Percentiles rank a stretch among this genome's conserved stretches.
These are phyloP conservation scores for Tetraselmis striata DNA, from an alignment of 139 green algal genomes.

Conservation along the genomic window DNA sequence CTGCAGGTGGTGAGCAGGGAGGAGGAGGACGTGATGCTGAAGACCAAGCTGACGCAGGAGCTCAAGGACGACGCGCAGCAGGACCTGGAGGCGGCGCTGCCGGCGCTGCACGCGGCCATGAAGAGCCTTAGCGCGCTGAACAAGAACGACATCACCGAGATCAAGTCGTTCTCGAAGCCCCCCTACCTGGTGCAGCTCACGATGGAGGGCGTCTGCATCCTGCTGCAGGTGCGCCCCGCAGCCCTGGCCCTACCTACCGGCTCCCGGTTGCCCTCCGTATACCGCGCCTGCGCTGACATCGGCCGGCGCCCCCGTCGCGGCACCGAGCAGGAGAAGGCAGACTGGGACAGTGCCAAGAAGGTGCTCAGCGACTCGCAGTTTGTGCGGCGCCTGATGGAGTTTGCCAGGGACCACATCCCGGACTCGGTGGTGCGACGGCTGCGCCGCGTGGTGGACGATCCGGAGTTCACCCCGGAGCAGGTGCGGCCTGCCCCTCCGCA, in stretches of 20 bases:
- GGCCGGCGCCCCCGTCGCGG: neutral
- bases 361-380: slow-evolving; percentile 36
- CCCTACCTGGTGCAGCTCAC: slow-evolving; percentile 6
- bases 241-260: neutral
- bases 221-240: neutral
- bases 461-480: neutral
- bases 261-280: neutral
- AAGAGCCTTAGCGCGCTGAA: slow-evolving; percentile 75
- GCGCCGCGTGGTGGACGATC: neutral
- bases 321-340: slow-evolving; percentile 32
- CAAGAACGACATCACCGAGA: slow-evolving; percentile 24
- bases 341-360: slow-evolving; percentile 48
- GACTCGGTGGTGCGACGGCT: slow-evolving; percentile 31
- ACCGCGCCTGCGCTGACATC: neutral
- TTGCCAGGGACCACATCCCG: slow-evolving; percentile 46
- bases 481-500: neutral
- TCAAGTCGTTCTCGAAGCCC: slow-evolving; percentile 1
- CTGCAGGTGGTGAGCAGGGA: slow-evolving; percentile 57
- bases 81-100: slow-evolving; percentile 78
- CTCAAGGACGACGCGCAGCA: slow-evolving; percentile 73
- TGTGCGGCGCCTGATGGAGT: slow-evolving; percentile 49
- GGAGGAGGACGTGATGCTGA: slow-evolving; percentile 61
- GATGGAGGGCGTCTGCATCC: slow-evolving; percentile 7
- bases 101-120: slow-evolving; percentile 64
- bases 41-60: slow-evolving; percentile 37